Evolutionary conservation across 2,329 filamentous ascomycete genomes (phyloP), one percentile per base, ranked within the genome.

Genomic region (Alternaria conjuncta): DNA sequence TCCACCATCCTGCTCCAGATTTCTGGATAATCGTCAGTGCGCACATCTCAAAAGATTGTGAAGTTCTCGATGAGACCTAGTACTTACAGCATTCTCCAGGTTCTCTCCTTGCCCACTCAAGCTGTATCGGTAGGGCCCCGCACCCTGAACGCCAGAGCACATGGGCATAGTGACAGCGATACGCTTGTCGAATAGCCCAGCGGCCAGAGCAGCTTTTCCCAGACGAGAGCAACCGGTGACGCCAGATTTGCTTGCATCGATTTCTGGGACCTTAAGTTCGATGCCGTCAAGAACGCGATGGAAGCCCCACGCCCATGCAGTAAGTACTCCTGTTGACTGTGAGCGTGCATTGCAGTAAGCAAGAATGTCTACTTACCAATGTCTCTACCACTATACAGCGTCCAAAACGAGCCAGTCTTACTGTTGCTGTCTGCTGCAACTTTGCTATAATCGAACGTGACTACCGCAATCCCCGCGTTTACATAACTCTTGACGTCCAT

Each of bases 351-450:
- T n/a, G n/a, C n/a, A n/a, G n/a, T n/a, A n/a, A n/a, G n/a, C n/a
- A n/a, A n/a, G n/a, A n/a, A n/a, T n/a, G n/a, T 30, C 71, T 4
- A 15, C 23, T 57, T 69, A 84, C 83, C 84, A 55, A 85, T 84
- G 63, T 85, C 84, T 62, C 77, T 75, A 12, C 84, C 84, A 56
- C 81, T 83, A 63, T 85, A 85, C 30, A 85, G 65, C 15, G 82
- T 79, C 83, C 83, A 86, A 59, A 85, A 85, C 0, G 82, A 82
- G 0, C 84, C 84, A 8, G 79, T 82, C 77, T 85, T 85, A 43
- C 78, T 75, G 66, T 84, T 85, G 66, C 83, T 85, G 63, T 86
- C 84, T 12, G 83, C 79, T 2, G 84, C 82, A 1, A 86, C 84
- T 28, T 72, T 78, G 6, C 79, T 79, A 69, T 86, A 86, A 67